Conservation (phyloP, 441 rosid species). For the Jatropha podagrica region DNA sequence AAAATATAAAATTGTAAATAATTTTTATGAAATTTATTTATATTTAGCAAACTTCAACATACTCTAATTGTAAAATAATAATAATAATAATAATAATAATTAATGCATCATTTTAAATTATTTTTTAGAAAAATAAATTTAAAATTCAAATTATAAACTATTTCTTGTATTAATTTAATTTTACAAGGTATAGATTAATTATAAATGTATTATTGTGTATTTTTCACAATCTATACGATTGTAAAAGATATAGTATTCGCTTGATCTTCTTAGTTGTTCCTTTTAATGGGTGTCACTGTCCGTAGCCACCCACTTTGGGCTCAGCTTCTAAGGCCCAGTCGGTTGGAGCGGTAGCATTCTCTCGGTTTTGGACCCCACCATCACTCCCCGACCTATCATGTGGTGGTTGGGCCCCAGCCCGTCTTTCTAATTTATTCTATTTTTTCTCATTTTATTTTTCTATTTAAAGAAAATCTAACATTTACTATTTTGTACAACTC, state of each 20-base stretch:
- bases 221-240: conserved; percentile 29
- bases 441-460: neutral
- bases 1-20: too few species aligned
- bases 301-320: conserved; percentile 30
- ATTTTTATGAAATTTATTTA: too few species aligned
- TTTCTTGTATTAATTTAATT: neutral
- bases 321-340: conserved; percentile 26
- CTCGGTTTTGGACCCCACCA: conserved; percentile 25
- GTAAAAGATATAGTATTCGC: conserved; percentile 22
- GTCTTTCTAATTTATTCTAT: neutral
- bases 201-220: neutral
- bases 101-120: too few species aligned
- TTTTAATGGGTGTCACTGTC: conserved; percentile 31
- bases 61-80: too few species aligned
- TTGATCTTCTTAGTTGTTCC: neutral
- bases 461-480: conserved; percentile 14
- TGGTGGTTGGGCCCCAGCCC: conserved; percentile 18
- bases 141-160: too few species aligned
- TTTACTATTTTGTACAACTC: neutral
- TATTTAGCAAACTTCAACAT: too few species aligned
- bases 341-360: conserved; percentile 37
- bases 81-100: too few species aligned
- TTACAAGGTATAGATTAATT: neutral
- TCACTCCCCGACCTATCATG: conserved; percentile 14
- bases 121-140: too few species aligned